These are phyloP conservation scores for Axilococcus clingmanii DNA, from an alignment of 139 green algal genomes.

Conservation along the genomic window DNA sequence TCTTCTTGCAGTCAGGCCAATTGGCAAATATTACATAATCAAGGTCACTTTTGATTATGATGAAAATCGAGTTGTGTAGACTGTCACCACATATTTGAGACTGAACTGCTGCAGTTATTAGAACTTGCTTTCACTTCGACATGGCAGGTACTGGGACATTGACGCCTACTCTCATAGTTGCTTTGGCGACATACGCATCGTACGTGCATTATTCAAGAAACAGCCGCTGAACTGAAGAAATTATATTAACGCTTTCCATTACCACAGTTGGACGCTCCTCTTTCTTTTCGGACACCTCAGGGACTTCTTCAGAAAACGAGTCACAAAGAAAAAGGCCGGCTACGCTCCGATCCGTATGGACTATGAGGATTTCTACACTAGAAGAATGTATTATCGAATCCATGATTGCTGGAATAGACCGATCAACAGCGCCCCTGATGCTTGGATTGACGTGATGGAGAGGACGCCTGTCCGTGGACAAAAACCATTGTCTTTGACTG, in stretches of 20 bases:
- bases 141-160: constrained; percentile 31
- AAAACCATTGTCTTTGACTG: constrained; percentile 51
- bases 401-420: constrained; percentile 94
- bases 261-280: constrained; percentile 44
- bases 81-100: no score
- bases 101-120: no score
- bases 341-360: constrained; percentile 81
- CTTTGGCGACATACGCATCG: constrained; percentile 19
- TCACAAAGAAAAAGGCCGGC: constrained; percentile 29
- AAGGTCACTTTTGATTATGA: no score
- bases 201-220: not conserved
- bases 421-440: constrained; percentile 76
- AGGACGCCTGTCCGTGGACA: constrained; percentile 42
- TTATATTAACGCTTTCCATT: constrained; percentile 2
- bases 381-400: constrained; percentile 83
- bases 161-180: constrained; percentile 15
- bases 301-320: constrained; percentile 56
- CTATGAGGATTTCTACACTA: constrained; percentile 88
- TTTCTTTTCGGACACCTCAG: constrained; percentile 74
- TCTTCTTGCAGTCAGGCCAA: no score
- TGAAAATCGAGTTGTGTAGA: no score
- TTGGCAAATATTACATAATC: no score
- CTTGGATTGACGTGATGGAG: constrained; percentile 88
- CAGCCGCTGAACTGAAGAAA: not conserved
- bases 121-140: no score